Percentiles rank a stretch among this genome's conserved stretches.
phyloP scores from a whole-genome alignment of 257 asterid genomes.

The Gynochthodes officinalis region DNA sequence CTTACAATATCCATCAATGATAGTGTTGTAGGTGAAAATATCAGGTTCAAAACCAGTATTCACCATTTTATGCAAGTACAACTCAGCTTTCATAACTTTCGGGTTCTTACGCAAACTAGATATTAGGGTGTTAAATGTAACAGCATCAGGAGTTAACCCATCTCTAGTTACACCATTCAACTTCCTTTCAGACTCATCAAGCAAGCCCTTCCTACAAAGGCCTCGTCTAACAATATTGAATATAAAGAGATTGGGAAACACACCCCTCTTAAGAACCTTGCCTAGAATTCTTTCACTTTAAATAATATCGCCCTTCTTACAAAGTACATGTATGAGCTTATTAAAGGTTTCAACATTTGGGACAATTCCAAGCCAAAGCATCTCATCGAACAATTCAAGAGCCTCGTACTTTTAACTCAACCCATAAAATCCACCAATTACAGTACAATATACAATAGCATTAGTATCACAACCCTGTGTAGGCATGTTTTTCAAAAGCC shows the following conservation, averaged over 20 bases:
- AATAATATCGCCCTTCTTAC: constrained; percentile 64
- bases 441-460: constrained; percentile 69
- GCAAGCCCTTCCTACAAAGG: constrained; percentile 59
- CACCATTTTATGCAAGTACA: constrained; percentile 67
- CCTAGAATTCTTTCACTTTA: constrained; percentile 66
- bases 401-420: constrained; percentile 46
- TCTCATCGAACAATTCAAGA: constrained; percentile 54
- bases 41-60: constrained; percentile 66
- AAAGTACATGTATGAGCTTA: constrained; percentile 61
- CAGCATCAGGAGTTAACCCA: constrained; percentile 65
- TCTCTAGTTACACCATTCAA: constrained; percentile 37
- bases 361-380: constrained; percentile 56
- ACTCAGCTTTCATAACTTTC: constrained; percentile 67
- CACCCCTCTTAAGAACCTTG: constrained; percentile 74
- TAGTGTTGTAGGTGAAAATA: constrained; percentile 71
- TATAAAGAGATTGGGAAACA: constrained; percentile 67
- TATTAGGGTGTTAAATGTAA: constrained; percentile 75
- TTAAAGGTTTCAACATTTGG: constrained; percentile 69
- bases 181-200: constrained; percentile 57
- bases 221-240: constrained; percentile 76
- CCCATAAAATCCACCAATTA: constrained; percentile 69
- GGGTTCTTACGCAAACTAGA: constrained; percentile 76
- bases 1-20: constrained; percentile 76
- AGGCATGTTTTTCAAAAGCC: constrained; percentile 82
- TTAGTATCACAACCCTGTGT: constrained; percentile 63